These are phyloP conservation scores for Protea cynaroides DNA, from an alignment of 164 flowering plant genomes.

Conservation along the genomic window DNA sequence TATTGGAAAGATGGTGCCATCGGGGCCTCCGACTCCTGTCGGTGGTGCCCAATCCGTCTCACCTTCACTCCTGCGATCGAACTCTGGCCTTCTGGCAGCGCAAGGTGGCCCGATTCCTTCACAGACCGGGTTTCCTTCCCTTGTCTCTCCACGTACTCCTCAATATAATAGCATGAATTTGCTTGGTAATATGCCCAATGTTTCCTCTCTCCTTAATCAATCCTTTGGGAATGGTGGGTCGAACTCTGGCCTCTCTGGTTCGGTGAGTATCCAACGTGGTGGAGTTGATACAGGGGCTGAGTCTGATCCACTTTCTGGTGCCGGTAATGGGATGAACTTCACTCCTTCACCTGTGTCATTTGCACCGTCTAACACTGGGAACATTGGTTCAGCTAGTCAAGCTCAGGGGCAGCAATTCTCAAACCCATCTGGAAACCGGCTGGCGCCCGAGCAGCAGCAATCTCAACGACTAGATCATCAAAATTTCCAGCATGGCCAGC, in stretches of 20 bases:
- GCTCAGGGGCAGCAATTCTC: slow-evolving; percentile 64
- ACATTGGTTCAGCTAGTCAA: slow-evolving; percentile 49
- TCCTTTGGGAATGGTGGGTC: slow-evolving; percentile 73
- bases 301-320: slow-evolving; percentile 66
- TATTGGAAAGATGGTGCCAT: slow-evolving; percentile 28
- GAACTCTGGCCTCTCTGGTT: slow-evolving; percentile 49
- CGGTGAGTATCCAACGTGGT: slow-evolving; percentile 63
- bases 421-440: slow-evolving; percentile 41
- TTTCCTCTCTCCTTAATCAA: slow-evolving; percentile 64
- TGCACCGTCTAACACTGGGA: slow-evolving; percentile 36
- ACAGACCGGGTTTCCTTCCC: slow-evolving; percentile 56
- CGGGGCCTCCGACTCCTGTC: slow-evolving; percentile 41
- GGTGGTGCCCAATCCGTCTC: slow-evolving; percentile 37
- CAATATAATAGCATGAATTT: slow-evolving; percentile 58
- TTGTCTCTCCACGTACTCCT: slow-evolving; percentile 58
- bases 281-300: slow-evolving; percentile 63
- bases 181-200: slow-evolving; percentile 67
- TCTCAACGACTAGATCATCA: slow-evolving; percentile 65
- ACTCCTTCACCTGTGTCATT: slow-evolving; percentile 41
- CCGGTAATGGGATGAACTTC: slow-evolving; percentile 67
- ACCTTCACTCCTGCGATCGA: slow-evolving; percentile 31
- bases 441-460: slow-evolving; percentile 61
- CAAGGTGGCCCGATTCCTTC: slow-evolving; percentile 63
- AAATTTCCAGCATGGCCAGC: slow-evolving; percentile 71
- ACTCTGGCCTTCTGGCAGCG: slow-evolving; percentile 45